These are phyloP conservation scores for Xylariaceae sp. DNA, from an alignment of 2,329 filamentous ascomycete genomes.

Conservation along the genomic window DNA sequence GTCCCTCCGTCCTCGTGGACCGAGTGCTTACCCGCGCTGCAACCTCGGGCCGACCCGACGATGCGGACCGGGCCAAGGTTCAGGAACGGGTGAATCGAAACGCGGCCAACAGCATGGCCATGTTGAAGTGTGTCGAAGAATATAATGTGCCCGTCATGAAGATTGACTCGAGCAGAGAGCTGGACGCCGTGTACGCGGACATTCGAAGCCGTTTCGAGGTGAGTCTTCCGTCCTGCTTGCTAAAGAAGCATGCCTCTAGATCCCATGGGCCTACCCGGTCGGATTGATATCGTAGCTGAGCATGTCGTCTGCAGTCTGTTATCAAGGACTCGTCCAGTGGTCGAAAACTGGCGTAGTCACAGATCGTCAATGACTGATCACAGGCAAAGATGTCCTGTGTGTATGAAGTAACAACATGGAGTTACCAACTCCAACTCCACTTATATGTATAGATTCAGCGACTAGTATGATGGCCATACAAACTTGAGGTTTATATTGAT, in stretches of 20 bases:
- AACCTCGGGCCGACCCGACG: constrained; percentile 19
- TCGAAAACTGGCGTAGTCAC: background rate
- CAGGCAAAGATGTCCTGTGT: background rate
- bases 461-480: no score
- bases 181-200: constrained; percentile 14
- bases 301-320: background rate
- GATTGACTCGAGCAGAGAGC: constrained; percentile 15
- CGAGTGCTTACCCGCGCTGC: constrained; percentile 16
- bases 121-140: constrained; percentile 1
- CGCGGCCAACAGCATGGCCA: background rate
- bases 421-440: no score
- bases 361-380: no score
- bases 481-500: no score
- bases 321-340: background rate
- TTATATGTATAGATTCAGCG: no score
- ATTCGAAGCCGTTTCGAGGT: constrained; percentile 15
- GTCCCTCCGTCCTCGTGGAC: constrained; percentile 7
- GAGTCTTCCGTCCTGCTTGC: background rate
- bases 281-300: background rate
- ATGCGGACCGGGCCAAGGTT: constrained; percentile 9
- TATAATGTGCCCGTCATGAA: constrained; percentile 8
- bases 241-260: background rate
- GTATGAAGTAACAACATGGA: background rate
- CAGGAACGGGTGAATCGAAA: constrained; percentile 16
- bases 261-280: background rate